These are phyloP conservation scores for Ophiocordyceps australis DNA, from an alignment of 2,329 filamentous ascomycete genomes.

Conservation along the genomic window DNA sequence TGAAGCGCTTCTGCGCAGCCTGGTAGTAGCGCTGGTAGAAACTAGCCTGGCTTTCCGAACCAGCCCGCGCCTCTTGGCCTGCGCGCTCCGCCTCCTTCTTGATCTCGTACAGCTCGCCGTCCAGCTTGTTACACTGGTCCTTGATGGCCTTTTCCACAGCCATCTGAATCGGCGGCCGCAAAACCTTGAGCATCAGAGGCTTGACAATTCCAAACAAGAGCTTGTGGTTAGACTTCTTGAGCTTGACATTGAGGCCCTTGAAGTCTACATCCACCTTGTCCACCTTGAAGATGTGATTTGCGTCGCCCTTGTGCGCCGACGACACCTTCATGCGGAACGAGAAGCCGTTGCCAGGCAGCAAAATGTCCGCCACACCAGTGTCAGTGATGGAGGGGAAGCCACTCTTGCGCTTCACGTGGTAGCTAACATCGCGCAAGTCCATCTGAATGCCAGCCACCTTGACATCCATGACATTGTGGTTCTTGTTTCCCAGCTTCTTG, in stretches of 20 bases:
- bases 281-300: conserved; percentile 82
- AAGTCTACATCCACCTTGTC: conserved; percentile 75
- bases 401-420: conserved; percentile 87
- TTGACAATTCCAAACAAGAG: conserved; percentile 74
- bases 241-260: conserved; percentile 67
- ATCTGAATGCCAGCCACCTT: conserved; percentile 82
- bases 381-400: conserved; percentile 83
- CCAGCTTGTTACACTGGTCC: conserved; percentile 60
- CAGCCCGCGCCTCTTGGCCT: conserved; percentile 30
- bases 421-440: conserved; percentile 79
- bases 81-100: conserved; percentile 70
- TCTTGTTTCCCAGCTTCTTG: conserved; percentile 67
- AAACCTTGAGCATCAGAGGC: conserved; percentile 65
- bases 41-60: conserved; percentile 60
- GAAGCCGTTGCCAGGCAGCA: conserved; percentile 73
- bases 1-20: conserved; percentile 55
- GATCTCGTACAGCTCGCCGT: conserved; percentile 55
- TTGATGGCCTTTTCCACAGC: conserved; percentile 78
- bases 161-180: conserved; percentile 74
- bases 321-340: conserved; percentile 84
- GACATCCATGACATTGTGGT: conserved; percentile 66
- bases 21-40: conserved; percentile 73
- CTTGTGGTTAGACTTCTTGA: conserved; percentile 94
- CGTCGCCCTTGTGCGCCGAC: conserved; percentile 57
- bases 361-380: conserved; percentile 73